Percentiles rank a stretch among this genome's conserved stretches.
Conservation (phyloP, 2,329 filamentous ascomycete genomes). For the Parasarocladium wereldwijsianum region DNA sequence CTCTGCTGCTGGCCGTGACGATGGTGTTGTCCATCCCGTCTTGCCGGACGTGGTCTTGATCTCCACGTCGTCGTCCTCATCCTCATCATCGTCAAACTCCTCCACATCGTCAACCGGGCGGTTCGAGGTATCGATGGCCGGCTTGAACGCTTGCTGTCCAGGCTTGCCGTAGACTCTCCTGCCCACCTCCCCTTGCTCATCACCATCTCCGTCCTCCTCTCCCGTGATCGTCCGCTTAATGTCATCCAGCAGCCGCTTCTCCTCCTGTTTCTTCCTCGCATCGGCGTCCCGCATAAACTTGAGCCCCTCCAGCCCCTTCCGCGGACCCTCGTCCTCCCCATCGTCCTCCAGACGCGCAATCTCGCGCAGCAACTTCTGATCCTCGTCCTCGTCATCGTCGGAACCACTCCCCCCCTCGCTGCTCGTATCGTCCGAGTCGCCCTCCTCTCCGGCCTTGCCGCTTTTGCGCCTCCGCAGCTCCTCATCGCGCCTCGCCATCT, state of each 20-base stretch:
- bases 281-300: constrained; percentile 89
- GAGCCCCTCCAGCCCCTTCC: constrained; percentile 64
- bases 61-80: constrained; percentile 13
- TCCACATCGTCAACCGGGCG: constrained; percentile 13
- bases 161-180: constrained; percentile 49
- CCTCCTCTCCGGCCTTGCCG: constrained; percentile 37
- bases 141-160: too few species aligned
- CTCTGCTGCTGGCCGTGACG: constrained; percentile 8
- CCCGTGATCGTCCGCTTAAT: constrained; percentile 61
- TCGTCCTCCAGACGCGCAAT: constrained; percentile 25
- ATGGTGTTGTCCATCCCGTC: constrained; percentile 8
- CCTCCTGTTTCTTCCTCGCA: constrained; percentile 62
- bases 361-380: constrained; percentile 33
- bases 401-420: constrained; percentile 36
- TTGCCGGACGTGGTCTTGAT: constrained; percentile 12
- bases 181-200: constrained; percentile 48
- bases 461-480: constrained; percentile 69
- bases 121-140: constrained; percentile 15
- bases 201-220: constrained; percentile 32
- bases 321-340: constrained; percentile 29
- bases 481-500: constrained; percentile 71
- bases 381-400: constrained; percentile 30
- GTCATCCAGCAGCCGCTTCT: constrained; percentile 51
- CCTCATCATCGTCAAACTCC: constrained; percentile 11
- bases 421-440: constrained; percentile 37